These are phyloP conservation scores for Geranium rotundifolium DNA, from an alignment of 345 rosid genomes.

Conservation along the genomic window DNA sequence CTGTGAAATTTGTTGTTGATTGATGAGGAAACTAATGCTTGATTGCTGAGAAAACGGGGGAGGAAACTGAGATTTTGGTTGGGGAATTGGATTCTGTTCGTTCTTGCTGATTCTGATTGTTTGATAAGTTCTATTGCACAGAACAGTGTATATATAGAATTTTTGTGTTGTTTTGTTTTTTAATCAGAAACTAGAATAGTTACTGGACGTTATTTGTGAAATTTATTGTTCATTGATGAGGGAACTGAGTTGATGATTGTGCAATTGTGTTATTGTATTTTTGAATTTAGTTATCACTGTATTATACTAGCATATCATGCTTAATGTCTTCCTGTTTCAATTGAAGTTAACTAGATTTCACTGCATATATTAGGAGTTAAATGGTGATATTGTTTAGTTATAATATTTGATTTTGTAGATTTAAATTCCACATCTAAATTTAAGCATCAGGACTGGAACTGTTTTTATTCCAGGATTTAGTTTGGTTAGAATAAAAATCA, in stretches of 20 bases:
- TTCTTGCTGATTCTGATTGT: not conserved
- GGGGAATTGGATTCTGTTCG: not conserved
- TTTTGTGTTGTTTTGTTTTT: not conserved
- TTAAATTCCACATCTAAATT: not conserved
- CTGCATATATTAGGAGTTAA: too few relatives aligned
- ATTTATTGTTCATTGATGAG: not conserved
- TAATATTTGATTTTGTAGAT: too few relatives aligned
- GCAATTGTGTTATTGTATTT: not conserved
- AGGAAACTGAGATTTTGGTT: not conserved
- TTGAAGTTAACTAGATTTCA: too few relatives aligned
- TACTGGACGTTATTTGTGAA: not conserved
- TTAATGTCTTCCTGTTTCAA: too few relatives aligned
- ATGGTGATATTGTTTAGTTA: too few relatives aligned
- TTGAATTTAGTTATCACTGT: too few relatives aligned
- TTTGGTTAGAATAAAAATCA: conserved; percentile 15
- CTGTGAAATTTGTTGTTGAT: too few relatives aligned
- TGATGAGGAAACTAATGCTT: not conserved
- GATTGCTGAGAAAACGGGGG: conserved; percentile 2
- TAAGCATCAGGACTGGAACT: too few relatives aligned
- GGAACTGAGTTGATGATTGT: not conserved
- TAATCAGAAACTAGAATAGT: not conserved
- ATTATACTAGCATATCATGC: too few relatives aligned
- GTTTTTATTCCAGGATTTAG: conserved; percentile 4
- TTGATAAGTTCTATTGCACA: not conserved
- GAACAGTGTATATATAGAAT: not conserved